Conservation (phyloP, 495 filamentous ascomycete species). For the Hyphodiscus hymeniophilus region DNA sequence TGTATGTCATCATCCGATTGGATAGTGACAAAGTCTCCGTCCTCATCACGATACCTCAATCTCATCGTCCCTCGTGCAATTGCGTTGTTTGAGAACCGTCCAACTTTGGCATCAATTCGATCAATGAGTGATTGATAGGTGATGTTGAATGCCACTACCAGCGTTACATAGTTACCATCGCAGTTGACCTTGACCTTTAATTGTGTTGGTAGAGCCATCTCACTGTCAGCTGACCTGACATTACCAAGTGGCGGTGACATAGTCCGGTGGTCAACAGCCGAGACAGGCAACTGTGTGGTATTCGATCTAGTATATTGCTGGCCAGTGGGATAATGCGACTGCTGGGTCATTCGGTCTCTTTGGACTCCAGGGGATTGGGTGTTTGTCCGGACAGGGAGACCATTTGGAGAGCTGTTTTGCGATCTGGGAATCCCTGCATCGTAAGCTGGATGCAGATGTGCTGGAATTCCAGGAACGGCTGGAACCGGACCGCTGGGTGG, state of each 20-base stretch:
- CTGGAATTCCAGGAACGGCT: constrained; percentile 48
- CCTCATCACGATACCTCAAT: constrained; percentile 85
- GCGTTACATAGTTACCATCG: constrained; percentile 70
- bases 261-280: constrained; percentile 29
- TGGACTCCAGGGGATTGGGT: constrained; percentile 45
- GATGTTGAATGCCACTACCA: constrained; percentile 90
- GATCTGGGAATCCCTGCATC: constrained; percentile 46
- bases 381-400: constrained; percentile 38
- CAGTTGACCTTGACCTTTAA: constrained; percentile 92
- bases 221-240: constrained; percentile 33
- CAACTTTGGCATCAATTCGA: constrained; percentile 93
- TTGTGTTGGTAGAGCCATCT: constrained; percentile 63
- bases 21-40: constrained; percentile 87
- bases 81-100: constrained; percentile 68
- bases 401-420: constrained; percentile 43
- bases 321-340: constrained; percentile 13
- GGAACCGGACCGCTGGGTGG: constrained; percentile 31
- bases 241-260: constrained; percentile 23
- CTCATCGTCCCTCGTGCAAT: constrained; percentile 71
- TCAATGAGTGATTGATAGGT: constrained; percentile 86
- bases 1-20: constrained; percentile 92
- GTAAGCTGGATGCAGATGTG: constrained; percentile 46
- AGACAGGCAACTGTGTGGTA: constrained; percentile 29
- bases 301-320: constrained; percentile 17
- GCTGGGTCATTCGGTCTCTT: constrained; percentile 26